phyloP scores from a whole-genome alignment of 805 yeast species.

The Wickerhamiella allomyrinae region DNA sequence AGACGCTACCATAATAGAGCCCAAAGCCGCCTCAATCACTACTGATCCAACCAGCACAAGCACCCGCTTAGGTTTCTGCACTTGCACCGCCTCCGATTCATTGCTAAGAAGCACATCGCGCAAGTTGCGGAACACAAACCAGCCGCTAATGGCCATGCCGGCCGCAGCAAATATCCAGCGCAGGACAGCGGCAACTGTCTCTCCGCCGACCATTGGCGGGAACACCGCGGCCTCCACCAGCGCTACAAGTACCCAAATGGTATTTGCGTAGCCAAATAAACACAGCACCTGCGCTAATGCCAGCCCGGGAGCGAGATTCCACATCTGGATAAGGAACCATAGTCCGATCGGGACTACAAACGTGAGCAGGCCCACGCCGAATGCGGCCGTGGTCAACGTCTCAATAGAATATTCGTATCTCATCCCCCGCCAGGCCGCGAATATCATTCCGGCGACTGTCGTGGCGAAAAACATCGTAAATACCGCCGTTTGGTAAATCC shows the following conservation, averaged over 20 bases:
- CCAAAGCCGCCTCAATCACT: constrained; percentile 21
- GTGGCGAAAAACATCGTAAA: constrained; percentile 61
- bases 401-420: constrained; percentile 47
- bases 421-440: constrained; percentile 31
- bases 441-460: constrained; percentile 51
- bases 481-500: constrained; percentile 79
- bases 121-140: constrained; percentile 23
- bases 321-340: constrained; percentile 39
- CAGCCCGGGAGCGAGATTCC: constrained; percentile 35
- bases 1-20: constrained; percentile 19
- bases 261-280: constrained; percentile 72
- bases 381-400: constrained; percentile 51
- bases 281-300: constrained; percentile 46
- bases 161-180: constrained; percentile 49
- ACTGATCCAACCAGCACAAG: constrained; percentile 1
- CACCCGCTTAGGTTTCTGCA: constrained; percentile 4
- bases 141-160: constrained; percentile 51
- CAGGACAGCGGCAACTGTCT: constrained; percentile 31
- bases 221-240: constrained; percentile 44
- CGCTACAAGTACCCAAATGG: constrained; percentile 78
- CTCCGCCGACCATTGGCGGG: constrained; percentile 31
- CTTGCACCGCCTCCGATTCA: not conserved
- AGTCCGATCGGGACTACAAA: constrained; percentile 45
- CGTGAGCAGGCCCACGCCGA: constrained; percentile 64
- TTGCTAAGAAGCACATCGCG: constrained; percentile 18